Evolutionary conservation across 2,329 filamentous ascomycete genomes (phyloP), one percentile per base, ranked within the genome.

Genomic region (Aspergillus sp.): DNA sequence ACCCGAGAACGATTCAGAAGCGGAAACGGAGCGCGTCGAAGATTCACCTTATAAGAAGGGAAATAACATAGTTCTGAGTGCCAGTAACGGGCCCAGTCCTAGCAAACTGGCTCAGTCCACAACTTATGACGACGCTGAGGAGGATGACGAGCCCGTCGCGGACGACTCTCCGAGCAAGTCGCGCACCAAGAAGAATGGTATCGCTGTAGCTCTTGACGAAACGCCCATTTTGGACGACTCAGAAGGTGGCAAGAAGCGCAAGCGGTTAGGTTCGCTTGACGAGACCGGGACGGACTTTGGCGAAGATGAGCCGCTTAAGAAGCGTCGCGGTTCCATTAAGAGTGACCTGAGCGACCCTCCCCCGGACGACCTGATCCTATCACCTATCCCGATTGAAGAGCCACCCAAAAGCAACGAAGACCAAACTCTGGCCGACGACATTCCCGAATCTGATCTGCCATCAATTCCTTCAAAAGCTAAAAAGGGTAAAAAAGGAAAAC

Each of bases 21-120:
- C 91, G 30, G 91, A 96, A 71, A 97, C 91, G 1, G 90, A 96
- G 71, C 84, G 93, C 50, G 78, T 98, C 51, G 93, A 93, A 63
- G 84, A 87, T 62, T 95, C 89, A n/a, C 90, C 90, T 15, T 81
- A 82, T 53, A 86, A 77, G 42, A 39, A 39, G 37, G 77, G 81
- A 58, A 76, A 78, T 59, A 79, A 84, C 58, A 79, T 85, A 7
- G 74, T 83, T 39, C 67, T 84, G 53, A 80, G 77, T 62, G 75
- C 77, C n/a, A 77, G 72, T 47, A 60, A 81, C 54, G 82, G 86
- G 58, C 80, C 79, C 55, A 89, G 84, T 47, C 86, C 87, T 3
- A 90, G 85, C 75, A 91, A 90, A 72, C 78, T 90, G 50, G 82
- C 82, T 56, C 81, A 84, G 52, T 75, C 77, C 49, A 73, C 74